A percentile compares a stretch with the other conserved stretches of the same genome.
Conservation (phyloP, 1,284 basidiomycete species). For the Exobasidium cylindrosporum region DNA sequence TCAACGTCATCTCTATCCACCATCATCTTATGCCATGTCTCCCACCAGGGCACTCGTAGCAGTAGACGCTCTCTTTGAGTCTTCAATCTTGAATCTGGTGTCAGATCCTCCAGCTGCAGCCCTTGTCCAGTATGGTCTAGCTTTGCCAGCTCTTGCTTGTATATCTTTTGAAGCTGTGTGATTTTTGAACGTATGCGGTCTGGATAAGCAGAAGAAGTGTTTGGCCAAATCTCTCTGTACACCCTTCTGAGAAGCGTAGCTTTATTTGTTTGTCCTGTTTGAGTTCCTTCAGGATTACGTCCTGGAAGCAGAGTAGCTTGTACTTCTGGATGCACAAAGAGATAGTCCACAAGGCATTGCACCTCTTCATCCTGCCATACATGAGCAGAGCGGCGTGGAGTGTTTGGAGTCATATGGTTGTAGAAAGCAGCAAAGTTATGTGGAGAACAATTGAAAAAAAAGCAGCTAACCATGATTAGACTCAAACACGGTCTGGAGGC, state of each 20-base stretch:
- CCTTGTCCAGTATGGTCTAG: background rate
- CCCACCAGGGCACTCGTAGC: background rate
- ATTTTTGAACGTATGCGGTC: background rate
- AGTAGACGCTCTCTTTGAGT: background rate
- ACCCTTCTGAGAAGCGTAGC: background rate
- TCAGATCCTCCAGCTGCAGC: background rate
- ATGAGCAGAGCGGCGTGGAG: background rate
- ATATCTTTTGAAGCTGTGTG: background rate
- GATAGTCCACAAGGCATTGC: background rate
- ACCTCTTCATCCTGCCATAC: background rate
- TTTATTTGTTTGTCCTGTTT: background rate
- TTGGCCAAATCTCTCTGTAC: background rate
- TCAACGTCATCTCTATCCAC: background rate
- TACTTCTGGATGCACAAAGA: background rate
- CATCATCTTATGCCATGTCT: background rate
- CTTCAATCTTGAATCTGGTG: background rate
- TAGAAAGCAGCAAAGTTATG: background rate
- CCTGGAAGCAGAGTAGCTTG: background rate
- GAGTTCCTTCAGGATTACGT: background rate
- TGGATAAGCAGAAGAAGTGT: background rate
- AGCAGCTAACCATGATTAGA: background rate
- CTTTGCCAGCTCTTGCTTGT: background rate
- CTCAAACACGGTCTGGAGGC: background rate
- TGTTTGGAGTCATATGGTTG: background rate
- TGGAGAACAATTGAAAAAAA: background rate